A percentile compares a stretch with the other conserved stretches of the same genome.
These are phyloP conservation scores for Brasilioporus rufonigricans DNA, from an alignment of 768 basidiomycete genomes.

Conservation along the genomic window DNA sequence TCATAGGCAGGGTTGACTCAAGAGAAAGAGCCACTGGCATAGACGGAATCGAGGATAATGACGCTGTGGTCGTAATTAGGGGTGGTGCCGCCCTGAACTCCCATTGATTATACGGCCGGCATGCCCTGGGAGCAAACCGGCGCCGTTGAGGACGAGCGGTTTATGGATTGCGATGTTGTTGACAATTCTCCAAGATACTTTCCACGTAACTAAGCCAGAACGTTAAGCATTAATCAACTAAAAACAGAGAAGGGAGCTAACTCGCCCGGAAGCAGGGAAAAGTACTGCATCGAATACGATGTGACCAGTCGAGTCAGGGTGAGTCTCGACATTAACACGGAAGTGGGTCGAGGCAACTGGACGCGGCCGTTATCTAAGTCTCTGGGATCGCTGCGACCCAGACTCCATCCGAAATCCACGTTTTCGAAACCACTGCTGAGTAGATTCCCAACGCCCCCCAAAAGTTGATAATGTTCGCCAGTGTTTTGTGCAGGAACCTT, in stretches of 20 bases:
- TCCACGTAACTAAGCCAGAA: slow-evolving; percentile 21
- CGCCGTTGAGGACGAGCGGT: slow-evolving; percentile 24
- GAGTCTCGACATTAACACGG: slow-evolving; percentile 33
- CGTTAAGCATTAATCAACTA: neutral
- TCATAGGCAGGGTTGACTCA: slow-evolving; percentile 27
- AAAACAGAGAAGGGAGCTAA: slow-evolving; percentile 13
- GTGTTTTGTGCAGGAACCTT: slow-evolving; percentile 32
- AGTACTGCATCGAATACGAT: slow-evolving; percentile 44
- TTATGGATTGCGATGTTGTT: slow-evolving; percentile 29
- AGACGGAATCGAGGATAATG: slow-evolving; percentile 29
- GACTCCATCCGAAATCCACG: slow-evolving; percentile 30
- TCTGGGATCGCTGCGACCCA: slow-evolving; percentile 19
- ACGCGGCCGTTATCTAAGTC: slow-evolving; percentile 28
- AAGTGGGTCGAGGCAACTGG: slow-evolving; percentile 38
- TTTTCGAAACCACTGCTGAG: slow-evolving; percentile 29
- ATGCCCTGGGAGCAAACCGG: slow-evolving; percentile 18
- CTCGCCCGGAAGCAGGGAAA: slow-evolving; percentile 45
- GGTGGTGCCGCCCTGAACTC: slow-evolving; percentile 29
- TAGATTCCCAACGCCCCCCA: slow-evolving; percentile 33
- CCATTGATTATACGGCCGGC: slow-evolving; percentile 27
- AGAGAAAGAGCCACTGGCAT: slow-evolving; percentile 29
- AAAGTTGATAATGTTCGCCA: slow-evolving; percentile 32
- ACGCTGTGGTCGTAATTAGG: slow-evolving; percentile 20
- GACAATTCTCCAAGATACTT: slow-evolving; percentile 31
- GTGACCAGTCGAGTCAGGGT: slow-evolving; percentile 42